These are phyloP conservation scores for Mycena leptocephala DNA, from an alignment of 768 basidiomycete species.

Conservation along the genomic window DNA sequence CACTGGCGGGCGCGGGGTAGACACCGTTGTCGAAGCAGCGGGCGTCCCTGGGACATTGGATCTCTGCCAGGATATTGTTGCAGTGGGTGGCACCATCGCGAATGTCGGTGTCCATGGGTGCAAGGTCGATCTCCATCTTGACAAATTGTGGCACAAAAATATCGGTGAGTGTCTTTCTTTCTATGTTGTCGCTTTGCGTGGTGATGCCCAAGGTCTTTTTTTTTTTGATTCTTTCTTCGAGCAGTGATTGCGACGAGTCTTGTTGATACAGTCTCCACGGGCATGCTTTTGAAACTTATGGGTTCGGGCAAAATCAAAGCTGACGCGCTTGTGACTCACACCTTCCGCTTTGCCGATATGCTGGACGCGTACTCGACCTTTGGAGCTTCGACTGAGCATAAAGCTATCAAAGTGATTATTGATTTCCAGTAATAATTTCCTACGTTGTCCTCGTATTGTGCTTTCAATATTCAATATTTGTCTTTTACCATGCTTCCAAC, in stretches of 20 bases:
- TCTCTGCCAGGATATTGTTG: conserved; percentile 43
- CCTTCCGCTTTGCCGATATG: conserved; percentile 38
- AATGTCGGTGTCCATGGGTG: conserved; percentile 44
- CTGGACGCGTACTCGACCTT: conserved; percentile 39
- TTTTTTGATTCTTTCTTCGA: neutral
- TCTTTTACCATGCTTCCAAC: neutral
- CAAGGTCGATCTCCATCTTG: conserved; percentile 40
- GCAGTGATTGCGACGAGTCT: conserved; percentile 43
- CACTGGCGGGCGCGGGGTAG: conserved; percentile 42
- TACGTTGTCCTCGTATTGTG: neutral
- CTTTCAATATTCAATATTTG: neutral
- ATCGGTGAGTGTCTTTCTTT: neutral
- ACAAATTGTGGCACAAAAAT: conserved; percentile 44
- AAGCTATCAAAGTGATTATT: conserved; percentile 43
- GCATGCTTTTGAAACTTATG: conserved; percentile 40
- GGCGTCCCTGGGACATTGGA: conserved; percentile 42
- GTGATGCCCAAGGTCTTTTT: neutral
- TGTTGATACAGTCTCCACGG: conserved; percentile 35
- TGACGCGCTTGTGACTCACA: conserved; percentile 37
- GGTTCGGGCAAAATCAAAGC: conserved; percentile 37
- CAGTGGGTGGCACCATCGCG: conserved; percentile 43
- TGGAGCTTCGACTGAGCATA: conserved; percentile 36
- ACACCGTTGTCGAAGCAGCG: conserved; percentile 43
- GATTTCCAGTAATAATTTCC: conserved; percentile 25
- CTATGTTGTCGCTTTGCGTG: neutral